Evolutionary conservation across 805 yeast species (phyloP), one percentile per base, ranked within the genome.

Genomic region (Myxozyma sirexii): DNA sequence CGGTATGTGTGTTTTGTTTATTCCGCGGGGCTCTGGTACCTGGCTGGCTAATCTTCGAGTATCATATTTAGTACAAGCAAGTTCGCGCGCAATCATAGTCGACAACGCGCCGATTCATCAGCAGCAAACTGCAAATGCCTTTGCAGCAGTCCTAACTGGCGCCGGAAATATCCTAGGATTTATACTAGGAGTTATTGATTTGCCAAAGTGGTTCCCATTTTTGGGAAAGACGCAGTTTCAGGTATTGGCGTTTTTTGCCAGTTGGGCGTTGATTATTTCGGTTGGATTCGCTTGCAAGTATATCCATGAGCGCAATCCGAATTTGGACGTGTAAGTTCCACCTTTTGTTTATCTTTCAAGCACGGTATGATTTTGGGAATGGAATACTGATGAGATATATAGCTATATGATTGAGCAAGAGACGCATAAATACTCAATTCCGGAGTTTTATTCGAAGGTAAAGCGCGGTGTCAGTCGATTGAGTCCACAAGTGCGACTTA

Each of bases 71-170:
- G 84, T 84, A 54, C 87, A 84, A 65, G 86, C 88, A 0, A 77
- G 85, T 4, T 73, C 83, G 7, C 75, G 88, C 12, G 87, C 88
- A 0, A 76, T 83, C 42, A 82, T 84, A 31, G 86, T 84, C 23
- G 88, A 84, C 67, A 80, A 82, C 62, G 83, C 83, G 6, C 82
- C 85, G 4, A 76, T 82, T 0, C 71, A 75, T 52, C 87, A 82
- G 64, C 88, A 84, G 65, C 82, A 80, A 56, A 67, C 74, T 4
- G 85, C 86, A 8, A 84, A 84, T 68, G 87, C 86, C 0, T 82
- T 85, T 86, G 88, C 87, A 0, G 86, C 87, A 1, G 72, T 85
- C 50, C 77, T 84, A 83, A 82, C 83, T 52, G 84, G 87, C 0
- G 74, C 75, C 1, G 85, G 85, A 62, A 84, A 84, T 61, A 81